Conservation (phyloP, 169 alveolate genomes). For the Plasmodium vivax region DNA sequence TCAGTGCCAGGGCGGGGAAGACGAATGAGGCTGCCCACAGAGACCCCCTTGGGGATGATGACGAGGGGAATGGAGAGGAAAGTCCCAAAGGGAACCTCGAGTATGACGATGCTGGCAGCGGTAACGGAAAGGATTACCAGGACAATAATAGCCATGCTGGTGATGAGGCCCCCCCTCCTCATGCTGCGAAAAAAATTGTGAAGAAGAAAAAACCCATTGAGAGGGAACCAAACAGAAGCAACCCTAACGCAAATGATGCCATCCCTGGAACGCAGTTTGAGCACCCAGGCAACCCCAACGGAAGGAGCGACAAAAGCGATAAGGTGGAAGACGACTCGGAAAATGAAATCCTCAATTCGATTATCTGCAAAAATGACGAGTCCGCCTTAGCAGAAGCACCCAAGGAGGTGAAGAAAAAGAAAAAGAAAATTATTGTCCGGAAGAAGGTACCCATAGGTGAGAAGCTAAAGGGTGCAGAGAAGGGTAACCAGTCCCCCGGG, state of each 20-base stretch:
- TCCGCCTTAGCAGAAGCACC: neutral
- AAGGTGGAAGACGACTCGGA: constrained; percentile 15
- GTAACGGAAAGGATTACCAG: neutral
- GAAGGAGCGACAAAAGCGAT: neutral
- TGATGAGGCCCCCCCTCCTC: neutral
- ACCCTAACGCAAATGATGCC: neutral
- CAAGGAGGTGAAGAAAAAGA: constrained; percentile 8
- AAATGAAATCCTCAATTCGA: constrained; percentile 36
- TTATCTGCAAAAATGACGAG: neutral
- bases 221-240: neutral
- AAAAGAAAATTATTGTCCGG: constrained; percentile 8
- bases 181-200: neutral
- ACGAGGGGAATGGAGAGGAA: neutral
- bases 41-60: neutral
- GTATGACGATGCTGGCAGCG: neutral
- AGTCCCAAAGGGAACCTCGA: neutral
- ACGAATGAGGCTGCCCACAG: neutral
- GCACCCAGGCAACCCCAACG: neutral
- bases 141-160: neutral
- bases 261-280: neutral
- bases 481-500: neutral
- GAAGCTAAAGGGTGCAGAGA: neutral
- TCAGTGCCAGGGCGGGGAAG: neutral
- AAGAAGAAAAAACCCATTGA: neutral
- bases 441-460: constrained; percentile 1